These are phyloP conservation scores for Akanthomyces muscarius DNA, from an alignment of 2,329 filamentous ascomycete genomes.

Conservation along the genomic window DNA sequence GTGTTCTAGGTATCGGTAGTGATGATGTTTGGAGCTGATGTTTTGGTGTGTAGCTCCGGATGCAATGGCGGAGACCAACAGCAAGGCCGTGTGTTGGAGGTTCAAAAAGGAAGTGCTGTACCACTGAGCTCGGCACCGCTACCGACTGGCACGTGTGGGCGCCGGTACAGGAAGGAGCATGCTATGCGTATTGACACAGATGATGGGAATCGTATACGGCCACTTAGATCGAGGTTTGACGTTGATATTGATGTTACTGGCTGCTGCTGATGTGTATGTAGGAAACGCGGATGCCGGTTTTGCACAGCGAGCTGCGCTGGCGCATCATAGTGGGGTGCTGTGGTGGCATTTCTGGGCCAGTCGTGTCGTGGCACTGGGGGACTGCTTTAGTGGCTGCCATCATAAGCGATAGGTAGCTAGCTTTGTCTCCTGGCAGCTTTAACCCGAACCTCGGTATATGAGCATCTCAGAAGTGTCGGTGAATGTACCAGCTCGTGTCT, in stretches of 20 bases:
- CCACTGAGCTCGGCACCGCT: neutral
- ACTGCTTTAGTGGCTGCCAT: too few relatives aligned
- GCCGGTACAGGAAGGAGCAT: constrained; percentile 7
- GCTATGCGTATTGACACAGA: neutral
- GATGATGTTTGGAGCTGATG: neutral
- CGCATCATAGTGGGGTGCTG: neutral
- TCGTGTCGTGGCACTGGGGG: too few relatives aligned
- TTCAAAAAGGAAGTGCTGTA: constrained; percentile 2
- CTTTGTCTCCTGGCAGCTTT: too few relatives aligned
- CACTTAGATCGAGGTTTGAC: neutral
- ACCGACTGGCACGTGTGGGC: constrained; percentile 4
- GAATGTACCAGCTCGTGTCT: too few relatives aligned
- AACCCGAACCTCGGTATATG: too few relatives aligned
- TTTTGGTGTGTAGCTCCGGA: neutral
- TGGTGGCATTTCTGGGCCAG: too few relatives aligned
- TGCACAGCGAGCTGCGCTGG: neutral
- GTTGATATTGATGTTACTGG: neutral
- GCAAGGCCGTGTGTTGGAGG: neutral
- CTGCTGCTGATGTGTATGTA: constrained; percentile 6
- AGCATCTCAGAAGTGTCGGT: too few relatives aligned
- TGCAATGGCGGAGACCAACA: neutral
- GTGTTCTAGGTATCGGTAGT: neutral
- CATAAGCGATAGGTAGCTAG: too few relatives aligned
- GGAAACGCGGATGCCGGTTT: neutral
- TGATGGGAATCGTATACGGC: neutral